Base-by-base conservation (phyloP, 495 filamentous ascomycete species). In the Aspergillus bertholletiae region DNA sequence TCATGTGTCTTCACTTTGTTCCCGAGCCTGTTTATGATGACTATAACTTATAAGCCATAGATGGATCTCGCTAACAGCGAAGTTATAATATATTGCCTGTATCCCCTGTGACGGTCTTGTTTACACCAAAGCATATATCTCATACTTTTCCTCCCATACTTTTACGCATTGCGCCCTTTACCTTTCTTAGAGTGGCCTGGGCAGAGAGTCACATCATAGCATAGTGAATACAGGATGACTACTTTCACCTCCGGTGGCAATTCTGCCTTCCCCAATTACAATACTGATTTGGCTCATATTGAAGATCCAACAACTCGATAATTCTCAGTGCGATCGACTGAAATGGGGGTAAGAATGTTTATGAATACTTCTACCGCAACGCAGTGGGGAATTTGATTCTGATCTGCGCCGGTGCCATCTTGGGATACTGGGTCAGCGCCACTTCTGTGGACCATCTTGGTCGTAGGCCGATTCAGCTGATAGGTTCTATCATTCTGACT, bases 381-480 rank as follows among this genome's bases (percentile, higher is more conserved):
- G 87, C 87, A 39, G 80, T 88, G 45, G 88, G 87, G 37, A 90
- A 89, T 68, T 65, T 89, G 47, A 88, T 90, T 68, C 75, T 90
- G 54, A 81, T 88, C 57, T 83, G 84, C 26, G 87, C 88, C 21
- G 88, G 88, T 57, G 81, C 86, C 53, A 87, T 92, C 20, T 88
- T 88, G 0, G 88, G 88, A 18, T 90, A 90, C 78, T 91, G 85
- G 84, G 74, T 87, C 15, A 85, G 85, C 1, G 84, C 90, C 4
- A 83, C 80, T 2, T 82, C 80, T 4, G 77, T 90, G 49, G 88
- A 90, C 57, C 85, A 72, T 5, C 44, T 90, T 12, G 90, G 90
- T 43, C 89, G 90, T 56, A 89, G 89, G 71, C 80, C 87, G 12
- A 90, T 94, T 53, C 90, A 94, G 66, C 73, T 92, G 21, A 69